Base-by-base conservation (phyloP, 2,329 filamentous ascomycete genomes). In the Claviceps digitariae region DNA sequence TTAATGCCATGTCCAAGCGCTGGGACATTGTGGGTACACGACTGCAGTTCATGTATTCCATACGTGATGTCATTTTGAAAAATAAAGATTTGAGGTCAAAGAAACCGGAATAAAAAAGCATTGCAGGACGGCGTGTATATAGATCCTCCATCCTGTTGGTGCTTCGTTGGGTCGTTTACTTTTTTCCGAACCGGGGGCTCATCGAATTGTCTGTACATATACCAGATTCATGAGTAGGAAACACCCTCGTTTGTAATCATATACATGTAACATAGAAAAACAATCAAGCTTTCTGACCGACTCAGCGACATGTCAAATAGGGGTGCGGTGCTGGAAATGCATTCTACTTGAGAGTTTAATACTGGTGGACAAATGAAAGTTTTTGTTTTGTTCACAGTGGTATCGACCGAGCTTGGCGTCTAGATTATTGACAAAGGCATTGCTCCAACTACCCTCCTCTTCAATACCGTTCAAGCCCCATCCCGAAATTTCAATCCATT, bases 11-110 rank as follows among this genome's bases (percentile, higher is more conserved):
- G 53, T 70, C 68, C 38, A 59, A 65, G 43, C 69, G 75, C 38
- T 82, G 78, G 76, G 61, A 71, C 17, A 64, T 76, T 43, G 63
- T 66, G 2, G 52, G 63, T 15, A 65, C 66, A 6, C 70, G 72
- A 21, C 63, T 69, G 44, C 65, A 70, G 29, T 77, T 77, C 51
- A 71, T 79, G 67, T 63, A 76, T 21, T 65, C 68, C 12, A 67
- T 76, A 47, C 60, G 77, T 43, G 65, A 73, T 44, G 69, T 64
- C 31, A 66, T 76, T 31, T 61, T 77, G 47, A 61, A 63, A 4
- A 64, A 63, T 31, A 60, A 57, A 38, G 63, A 66, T 46, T 59
- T 67, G 61, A 67, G 62, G 51, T 62, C 64, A 17, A 48, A 58
- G 1, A 56, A 47, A 44, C 58, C 59, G 6, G 60, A 56, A 36